Conservation (phyloP, 2,329 filamentous ascomycete species). For the Colletotrichum tanaceti region DNA sequence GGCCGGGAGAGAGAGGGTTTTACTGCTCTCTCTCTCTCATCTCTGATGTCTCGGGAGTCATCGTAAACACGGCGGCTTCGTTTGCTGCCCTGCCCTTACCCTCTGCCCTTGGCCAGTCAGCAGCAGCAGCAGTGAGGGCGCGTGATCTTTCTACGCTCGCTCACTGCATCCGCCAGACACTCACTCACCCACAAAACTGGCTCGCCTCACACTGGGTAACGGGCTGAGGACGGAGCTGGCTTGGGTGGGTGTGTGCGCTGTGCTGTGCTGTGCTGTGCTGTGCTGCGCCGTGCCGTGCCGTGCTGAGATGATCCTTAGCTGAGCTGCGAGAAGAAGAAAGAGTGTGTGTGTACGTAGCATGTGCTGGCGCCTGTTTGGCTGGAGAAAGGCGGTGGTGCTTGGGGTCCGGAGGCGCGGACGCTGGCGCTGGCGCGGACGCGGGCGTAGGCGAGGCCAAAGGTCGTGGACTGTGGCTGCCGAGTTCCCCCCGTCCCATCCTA, state of each 20-base stretch:
- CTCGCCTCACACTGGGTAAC: background rate
- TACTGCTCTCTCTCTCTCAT: background rate
- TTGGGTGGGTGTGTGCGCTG: background rate
- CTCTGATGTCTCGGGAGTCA: conserved; percentile 18
- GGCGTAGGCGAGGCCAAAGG: too few species aligned
- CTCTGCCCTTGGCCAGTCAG: too few species aligned
- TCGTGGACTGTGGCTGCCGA: conserved; percentile 9
- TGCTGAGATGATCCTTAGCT: too few species aligned
- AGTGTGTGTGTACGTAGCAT: too few species aligned
- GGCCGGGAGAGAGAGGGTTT: too few species aligned
- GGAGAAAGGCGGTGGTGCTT: background rate
- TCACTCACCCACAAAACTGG: background rate
- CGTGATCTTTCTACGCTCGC: conserved; percentile 6
- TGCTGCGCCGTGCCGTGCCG: background rate
- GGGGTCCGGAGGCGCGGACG: conserved; percentile 3
- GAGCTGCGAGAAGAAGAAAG: too few species aligned
- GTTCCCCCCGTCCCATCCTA: background rate
- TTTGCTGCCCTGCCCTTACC: background rate
- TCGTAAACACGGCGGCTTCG: background rate
- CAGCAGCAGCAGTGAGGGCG: background rate
- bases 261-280: background rate
- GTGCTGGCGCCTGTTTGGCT: background rate
- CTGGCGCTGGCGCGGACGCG: background rate
- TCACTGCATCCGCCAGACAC: background rate
- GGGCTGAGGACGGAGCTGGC: background rate